These are phyloP conservation scores for Hansfordia pulvinata DNA, from an alignment of 2,329 filamentous ascomycete genomes.

Conservation along the genomic window DNA sequence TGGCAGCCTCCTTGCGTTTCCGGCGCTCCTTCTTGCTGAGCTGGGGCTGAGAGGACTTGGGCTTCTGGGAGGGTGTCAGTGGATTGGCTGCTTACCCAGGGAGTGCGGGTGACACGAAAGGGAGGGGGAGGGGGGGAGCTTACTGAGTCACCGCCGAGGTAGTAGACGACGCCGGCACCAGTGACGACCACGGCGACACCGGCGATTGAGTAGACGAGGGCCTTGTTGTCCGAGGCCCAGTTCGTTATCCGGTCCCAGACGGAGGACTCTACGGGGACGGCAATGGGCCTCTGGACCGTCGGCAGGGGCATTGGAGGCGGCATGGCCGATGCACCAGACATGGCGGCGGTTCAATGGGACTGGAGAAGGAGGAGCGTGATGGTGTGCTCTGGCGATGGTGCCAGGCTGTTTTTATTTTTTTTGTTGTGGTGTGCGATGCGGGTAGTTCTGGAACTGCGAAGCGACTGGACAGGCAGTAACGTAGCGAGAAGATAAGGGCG, in stretches of 20 bases:
- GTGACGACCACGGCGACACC: constrained; percentile 87
- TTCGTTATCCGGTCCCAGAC: constrained; percentile 81
- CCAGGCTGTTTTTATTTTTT: too few relatives aligned
- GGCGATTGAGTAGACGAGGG: constrained; percentile 88
- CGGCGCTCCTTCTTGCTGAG: constrained; percentile 81
- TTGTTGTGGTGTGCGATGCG: too few relatives aligned
- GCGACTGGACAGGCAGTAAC: too few relatives aligned
- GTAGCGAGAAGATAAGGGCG: too few relatives aligned
- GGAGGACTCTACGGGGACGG: constrained; percentile 40
- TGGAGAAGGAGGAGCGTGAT: constrained; percentile 1
- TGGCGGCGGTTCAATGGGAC: constrained; percentile 7
- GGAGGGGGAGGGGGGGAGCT: constrained; percentile 10
- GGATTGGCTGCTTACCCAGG: constrained; percentile 1
- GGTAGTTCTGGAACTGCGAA: too few relatives aligned
- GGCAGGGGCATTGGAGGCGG: constrained; percentile 30
- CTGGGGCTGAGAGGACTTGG: constrained; percentile 43
- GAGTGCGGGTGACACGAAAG: constrained; percentile 1
- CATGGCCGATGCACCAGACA: constrained; percentile 24
- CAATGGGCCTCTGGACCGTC: constrained; percentile 24
- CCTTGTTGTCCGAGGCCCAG: constrained; percentile 95
- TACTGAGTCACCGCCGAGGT: constrained; percentile 53
- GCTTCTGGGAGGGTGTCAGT: constrained; percentile 20
- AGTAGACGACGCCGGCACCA: constrained; percentile 86
- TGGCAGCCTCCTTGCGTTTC: constrained; percentile 70
- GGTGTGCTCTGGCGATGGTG: background rate